Evolutionary conservation across 495 filamentous ascomycete species (phyloP).

Genomic region (Saxispiralis lemnorum): DNA sequence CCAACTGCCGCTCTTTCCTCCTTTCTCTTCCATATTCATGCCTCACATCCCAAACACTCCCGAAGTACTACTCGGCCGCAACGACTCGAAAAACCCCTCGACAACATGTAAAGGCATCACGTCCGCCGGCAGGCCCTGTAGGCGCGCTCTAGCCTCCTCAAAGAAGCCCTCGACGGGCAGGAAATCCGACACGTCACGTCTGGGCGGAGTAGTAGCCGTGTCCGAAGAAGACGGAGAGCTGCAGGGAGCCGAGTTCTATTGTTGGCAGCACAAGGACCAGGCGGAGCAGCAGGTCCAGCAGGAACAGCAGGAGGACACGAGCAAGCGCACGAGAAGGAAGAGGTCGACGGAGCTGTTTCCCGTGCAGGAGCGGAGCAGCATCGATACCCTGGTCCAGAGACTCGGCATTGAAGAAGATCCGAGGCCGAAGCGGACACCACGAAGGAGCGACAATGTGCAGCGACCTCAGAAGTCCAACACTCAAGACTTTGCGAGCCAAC

Average conservation of each 20-base stretch:
- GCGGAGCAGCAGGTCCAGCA: constrained; percentile 24
- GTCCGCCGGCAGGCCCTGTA: constrained; percentile 55
- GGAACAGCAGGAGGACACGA: neutral
- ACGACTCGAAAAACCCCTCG: constrained; percentile 66
- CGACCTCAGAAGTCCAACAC: constrained; percentile 10
- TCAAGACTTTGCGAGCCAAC: constrained; percentile 5
- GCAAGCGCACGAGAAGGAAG: constrained; percentile 2
- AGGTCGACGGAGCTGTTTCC: constrained; percentile 20
- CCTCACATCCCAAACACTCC: constrained; percentile 51
- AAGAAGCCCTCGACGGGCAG: constrained; percentile 17
- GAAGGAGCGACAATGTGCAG: constrained; percentile 4
- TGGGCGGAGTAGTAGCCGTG: constrained; percentile 21
- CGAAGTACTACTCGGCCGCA: constrained; percentile 56
- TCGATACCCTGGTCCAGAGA: constrained; percentile 66
- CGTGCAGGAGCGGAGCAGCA: constrained; percentile 46
- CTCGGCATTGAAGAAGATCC: constrained; percentile 43
- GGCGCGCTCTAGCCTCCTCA: constrained; percentile 40
- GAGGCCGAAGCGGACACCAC: neutral
- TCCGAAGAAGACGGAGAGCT: constrained; percentile 24
- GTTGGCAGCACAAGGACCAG: constrained; percentile 91
- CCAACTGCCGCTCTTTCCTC: no score
- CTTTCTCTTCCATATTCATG: neutral
- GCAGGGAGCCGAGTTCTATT: constrained; percentile 43
- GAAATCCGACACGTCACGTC: constrained; percentile 17
- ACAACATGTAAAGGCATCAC: constrained; percentile 83